Percentiles rank a stretch among this genome's conserved stretches.
These are phyloP conservation scores for Takakia lepidozioides DNA, from an alignment of 225 moss, liverwort and hornwort genomes.

Conservation along the genomic window DNA sequence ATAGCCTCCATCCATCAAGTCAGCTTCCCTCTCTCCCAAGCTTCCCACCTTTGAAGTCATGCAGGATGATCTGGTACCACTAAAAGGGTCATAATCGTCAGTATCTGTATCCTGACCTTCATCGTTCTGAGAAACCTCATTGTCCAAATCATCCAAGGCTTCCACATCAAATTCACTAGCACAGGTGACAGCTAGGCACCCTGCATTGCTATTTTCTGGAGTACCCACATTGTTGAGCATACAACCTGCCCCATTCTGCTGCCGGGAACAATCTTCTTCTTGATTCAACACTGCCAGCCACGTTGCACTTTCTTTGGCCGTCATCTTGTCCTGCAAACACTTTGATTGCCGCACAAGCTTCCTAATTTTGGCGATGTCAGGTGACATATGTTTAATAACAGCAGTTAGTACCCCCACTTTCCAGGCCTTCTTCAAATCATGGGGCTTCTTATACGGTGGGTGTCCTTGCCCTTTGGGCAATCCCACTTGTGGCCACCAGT, in stretches of 20 bases:
- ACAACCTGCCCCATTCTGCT: constrained; percentile 45
- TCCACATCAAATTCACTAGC: constrained; percentile 87
- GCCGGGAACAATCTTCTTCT: constrained; percentile 72
- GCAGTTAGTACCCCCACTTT: constrained; percentile 95
- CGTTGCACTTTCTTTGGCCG: constrained; percentile 96
- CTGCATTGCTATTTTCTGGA: constrained; percentile 23
- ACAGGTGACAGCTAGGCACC: constrained; percentile 34
- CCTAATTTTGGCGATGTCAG: constrained; percentile 88
- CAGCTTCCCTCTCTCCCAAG: constrained; percentile 28
- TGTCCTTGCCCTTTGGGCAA: constrained; percentile 77
- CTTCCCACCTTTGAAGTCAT: constrained; percentile 22
- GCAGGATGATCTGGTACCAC: constrained; percentile 30
- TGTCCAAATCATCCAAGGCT: constrained; percentile 60
- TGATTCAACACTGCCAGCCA: constrained; percentile 87
- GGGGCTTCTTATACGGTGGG: constrained; percentile 95
- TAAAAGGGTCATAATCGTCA: constrained; percentile 72
- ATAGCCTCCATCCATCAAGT: constrained; percentile 49
- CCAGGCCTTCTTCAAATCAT: constrained; percentile 99
- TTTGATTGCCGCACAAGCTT: constrained; percentile 96
- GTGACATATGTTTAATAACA: constrained; percentile 96
- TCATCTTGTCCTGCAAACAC: constrained; percentile 98
- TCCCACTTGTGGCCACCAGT: constrained; percentile 97
- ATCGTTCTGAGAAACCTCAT: constrained; percentile 61
- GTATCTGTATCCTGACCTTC: constrained; percentile 57
- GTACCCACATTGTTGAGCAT: constrained; percentile 27